Base-by-base conservation (phyloP, 345 rosid species). In the Euphorbia pulcherrima region DNA sequence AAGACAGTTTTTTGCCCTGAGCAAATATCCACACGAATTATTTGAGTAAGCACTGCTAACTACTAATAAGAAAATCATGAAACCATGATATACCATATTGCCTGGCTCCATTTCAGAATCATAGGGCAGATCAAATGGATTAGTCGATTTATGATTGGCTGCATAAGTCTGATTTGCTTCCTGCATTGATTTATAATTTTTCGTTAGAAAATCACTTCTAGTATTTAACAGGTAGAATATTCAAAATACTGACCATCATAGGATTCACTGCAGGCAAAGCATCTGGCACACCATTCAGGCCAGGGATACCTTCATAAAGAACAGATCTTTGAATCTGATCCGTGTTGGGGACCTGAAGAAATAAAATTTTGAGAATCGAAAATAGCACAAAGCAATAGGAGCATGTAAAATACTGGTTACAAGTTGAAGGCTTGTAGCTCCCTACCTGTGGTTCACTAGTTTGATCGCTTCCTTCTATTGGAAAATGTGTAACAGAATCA, bases 41-140 rank as follows among this genome's bases (percentile, higher is more conserved):
- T 24, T 58, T 18, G 16, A 28, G 16, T 12, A 5, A 11, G 46
- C 37, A 12, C 23, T 28, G 60, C 40, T 48, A 67, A 16, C 24
- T 9, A 41, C 44, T 17, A 4, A 47, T 28, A 12, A 39, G 64
- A 41, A 57, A 46, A 61, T 39, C 28, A 7, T 54, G 33, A 14
- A 20, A 55, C 65, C 40, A 30, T 20, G 53, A 70, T 83, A 68
- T 85, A 94, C 99, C 97, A 79, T 77, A 77, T 83, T 78, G 72
- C 72, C 69, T 39, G 83, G 81, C 54, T 85, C 97, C 58, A 72
- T 44, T 40, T 81, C 88, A 47, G 87, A 75, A 74, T 88, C 92
- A 77, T 72, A 89, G 37, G 97, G 90, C 68, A 94, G 76, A 83
- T 94, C 99, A 85, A 94, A 94, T 20, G 99, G 99, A 62, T 94